A percentile compares a stretch with the other conserved stretches of the same genome.
Evolutionary conservation across 805 yeast genomes (phyloP).

Genomic region (Candida maesae): DNA sequence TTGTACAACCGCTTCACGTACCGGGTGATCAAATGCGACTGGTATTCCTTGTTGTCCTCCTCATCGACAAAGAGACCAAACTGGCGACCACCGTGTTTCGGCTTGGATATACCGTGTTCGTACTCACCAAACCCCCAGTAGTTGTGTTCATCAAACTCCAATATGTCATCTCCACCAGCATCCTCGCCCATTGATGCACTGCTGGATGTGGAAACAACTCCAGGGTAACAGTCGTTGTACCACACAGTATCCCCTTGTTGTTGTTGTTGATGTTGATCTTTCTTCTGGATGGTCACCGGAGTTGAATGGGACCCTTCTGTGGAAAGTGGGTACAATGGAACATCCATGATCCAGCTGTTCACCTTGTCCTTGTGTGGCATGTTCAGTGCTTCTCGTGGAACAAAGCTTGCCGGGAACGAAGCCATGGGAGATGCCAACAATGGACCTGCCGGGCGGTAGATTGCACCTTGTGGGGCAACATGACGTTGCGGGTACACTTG

Average conservation of each 20-base stretch:
- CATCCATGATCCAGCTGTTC: constrained; percentile 53
- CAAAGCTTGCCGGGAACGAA: constrained; percentile 45
- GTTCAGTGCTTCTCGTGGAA: constrained; percentile 58
- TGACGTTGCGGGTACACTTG: too few relatives aligned
- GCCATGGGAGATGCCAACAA: constrained; percentile 1
- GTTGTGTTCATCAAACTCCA: not conserved
- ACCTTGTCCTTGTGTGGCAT: constrained; percentile 70
- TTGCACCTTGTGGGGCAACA: not conserved
- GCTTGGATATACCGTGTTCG: not conserved
- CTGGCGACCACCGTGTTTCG: constrained; percentile 8
- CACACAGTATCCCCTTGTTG: constrained; percentile 17
- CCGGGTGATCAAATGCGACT: constrained; percentile 48
- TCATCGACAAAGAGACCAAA: constrained; percentile 33
- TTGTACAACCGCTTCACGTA: constrained; percentile 39
- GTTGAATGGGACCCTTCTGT: not conserved
- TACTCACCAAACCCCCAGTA: constrained; percentile 1
- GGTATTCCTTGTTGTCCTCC: constrained; percentile 49
- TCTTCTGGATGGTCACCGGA: not conserved
- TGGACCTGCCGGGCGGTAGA: too few relatives aligned
- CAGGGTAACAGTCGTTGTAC: constrained; percentile 49
- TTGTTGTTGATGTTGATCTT: too few relatives aligned
- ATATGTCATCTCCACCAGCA: not conserved
- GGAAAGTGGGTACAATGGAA: constrained; percentile 42
- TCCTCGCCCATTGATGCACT: constrained; percentile 6
- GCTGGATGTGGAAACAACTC: constrained; percentile 32